phyloP scores from a whole-genome alignment of 352 stramenopile genomes.

The Discostella stelligera region DNA sequence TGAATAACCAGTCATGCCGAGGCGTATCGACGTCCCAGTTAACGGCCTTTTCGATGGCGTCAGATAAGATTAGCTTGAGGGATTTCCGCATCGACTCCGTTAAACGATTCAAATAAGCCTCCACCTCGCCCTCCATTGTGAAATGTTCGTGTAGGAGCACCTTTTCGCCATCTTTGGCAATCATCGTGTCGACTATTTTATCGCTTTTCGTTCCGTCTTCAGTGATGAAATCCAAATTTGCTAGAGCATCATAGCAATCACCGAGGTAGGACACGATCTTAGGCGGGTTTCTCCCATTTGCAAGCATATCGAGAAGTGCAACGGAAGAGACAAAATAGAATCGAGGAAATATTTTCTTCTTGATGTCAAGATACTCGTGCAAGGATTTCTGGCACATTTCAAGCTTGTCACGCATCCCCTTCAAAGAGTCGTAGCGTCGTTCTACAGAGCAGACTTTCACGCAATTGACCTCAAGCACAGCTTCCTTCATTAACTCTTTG shows the following conservation, averaged over 20 bases:
- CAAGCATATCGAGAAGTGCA: constrained; percentile 92
- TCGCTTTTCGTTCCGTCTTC: constrained; percentile 62
- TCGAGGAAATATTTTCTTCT: constrained; percentile 94
- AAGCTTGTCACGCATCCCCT: constrained; percentile 86
- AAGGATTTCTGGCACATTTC: constrained; percentile 94
- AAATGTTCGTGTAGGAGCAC: constrained; percentile 85
- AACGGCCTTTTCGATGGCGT: constrained; percentile 90
- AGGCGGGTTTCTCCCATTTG: constrained; percentile 94
- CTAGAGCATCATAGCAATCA: constrained; percentile 96
- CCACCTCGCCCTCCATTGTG: constrained; percentile 84
- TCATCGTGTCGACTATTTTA: constrained; percentile 88
- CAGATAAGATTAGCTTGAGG: constrained; percentile 86
- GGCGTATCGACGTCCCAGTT: constrained; percentile 94
- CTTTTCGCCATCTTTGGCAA: constrained; percentile 93
- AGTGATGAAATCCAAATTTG: constrained; percentile 79
- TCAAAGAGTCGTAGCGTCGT: constrained; percentile 84
- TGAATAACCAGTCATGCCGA: constrained; percentile 95
- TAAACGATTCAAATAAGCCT: constrained; percentile 93
- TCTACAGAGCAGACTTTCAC: constrained; percentile 83
- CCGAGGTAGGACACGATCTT: constrained; percentile 97
- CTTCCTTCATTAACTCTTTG: constrained; percentile 84
- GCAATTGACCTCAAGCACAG: constrained; percentile 73
- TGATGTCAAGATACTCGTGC: constrained; percentile 94
- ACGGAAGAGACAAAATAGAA: constrained; percentile 97
- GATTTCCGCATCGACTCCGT: constrained; percentile 89